These are phyloP conservation scores for Suhomyces emberorum DNA, from an alignment of 805 yeast genomes.

Conservation along the genomic window DNA sequence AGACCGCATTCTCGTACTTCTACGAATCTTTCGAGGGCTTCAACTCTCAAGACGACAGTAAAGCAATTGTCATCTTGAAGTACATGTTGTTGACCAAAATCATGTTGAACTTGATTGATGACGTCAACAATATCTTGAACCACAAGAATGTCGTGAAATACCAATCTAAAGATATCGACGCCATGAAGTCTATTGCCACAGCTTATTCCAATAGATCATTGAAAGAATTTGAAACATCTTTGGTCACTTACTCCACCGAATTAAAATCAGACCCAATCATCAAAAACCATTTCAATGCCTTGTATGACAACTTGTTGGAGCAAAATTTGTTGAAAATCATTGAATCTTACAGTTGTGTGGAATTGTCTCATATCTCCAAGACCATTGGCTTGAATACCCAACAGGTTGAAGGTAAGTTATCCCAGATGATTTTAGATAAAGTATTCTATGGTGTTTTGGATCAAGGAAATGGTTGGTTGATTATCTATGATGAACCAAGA, in stretches of 20 bases:
- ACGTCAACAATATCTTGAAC: slow-evolving; percentile 71
- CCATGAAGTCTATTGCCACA: slow-evolving; percentile 88
- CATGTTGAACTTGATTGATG: slow-evolving; percentile 85
- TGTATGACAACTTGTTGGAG: slow-evolving; percentile 89
- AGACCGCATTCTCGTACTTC: slow-evolving; percentile 93
- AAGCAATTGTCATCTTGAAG: slow-evolving; percentile 74
- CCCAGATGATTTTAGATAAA: slow-evolving; percentile 95
- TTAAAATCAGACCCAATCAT: slow-evolving; percentile 83
- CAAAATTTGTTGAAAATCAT: slow-evolving; percentile 91
- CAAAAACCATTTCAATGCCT: slow-evolving; percentile 85
- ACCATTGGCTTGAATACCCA: slow-evolving; percentile 82
- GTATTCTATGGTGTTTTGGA: slow-evolving; percentile 95
- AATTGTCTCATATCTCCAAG: slow-evolving; percentile 80
- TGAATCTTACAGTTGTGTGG: slow-evolving; percentile 96
- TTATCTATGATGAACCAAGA: slow-evolving; percentile 84
- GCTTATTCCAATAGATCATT: slow-evolving; percentile 89
- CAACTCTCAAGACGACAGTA: slow-evolving; percentile 58
- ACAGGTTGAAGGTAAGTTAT: slow-evolving; percentile 89
- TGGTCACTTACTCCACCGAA: slow-evolving; percentile 67
- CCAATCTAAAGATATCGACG: slow-evolving; percentile 84
- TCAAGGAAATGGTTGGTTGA: slow-evolving; percentile 97
- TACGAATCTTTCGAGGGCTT: slow-evolving; percentile 93
- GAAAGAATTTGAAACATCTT: slow-evolving; percentile 84
- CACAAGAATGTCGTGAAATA: slow-evolving; percentile 68
- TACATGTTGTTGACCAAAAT: slow-evolving; percentile 91